Conservation (phyloP, 257 asterid genomes). For the Rehmannia glutinosa region DNA sequence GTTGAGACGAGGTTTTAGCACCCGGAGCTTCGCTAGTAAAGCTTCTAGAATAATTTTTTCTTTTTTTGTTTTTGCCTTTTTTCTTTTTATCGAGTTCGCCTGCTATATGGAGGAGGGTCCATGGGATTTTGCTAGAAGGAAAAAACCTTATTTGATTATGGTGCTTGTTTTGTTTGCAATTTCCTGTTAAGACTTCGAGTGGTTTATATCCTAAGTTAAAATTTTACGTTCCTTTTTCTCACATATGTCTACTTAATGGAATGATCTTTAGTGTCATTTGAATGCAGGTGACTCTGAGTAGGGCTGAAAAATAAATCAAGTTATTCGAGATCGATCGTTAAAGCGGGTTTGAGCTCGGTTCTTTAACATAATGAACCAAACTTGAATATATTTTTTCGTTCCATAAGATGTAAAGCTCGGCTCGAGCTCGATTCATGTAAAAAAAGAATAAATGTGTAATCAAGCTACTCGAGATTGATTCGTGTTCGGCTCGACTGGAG, state of each 20-base stretch:
- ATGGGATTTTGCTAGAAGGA: constrained; percentile 4
- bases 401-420: too few relatives aligned
- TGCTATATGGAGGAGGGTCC: not conserved
- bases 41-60: not conserved
- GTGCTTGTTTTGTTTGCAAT: constrained; percentile 8
- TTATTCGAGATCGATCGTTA: too few relatives aligned
- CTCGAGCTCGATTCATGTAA: too few relatives aligned
- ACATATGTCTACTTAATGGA: not conserved
- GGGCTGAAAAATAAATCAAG: too few relatives aligned
- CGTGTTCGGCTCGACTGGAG: too few relatives aligned
- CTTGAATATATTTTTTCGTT: too few relatives aligned
- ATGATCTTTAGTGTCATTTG: constrained; percentile 5
- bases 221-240: not conserved
- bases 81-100: not conserved
- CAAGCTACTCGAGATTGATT: too few relatives aligned
- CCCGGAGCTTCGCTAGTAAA: constrained; percentile 14
- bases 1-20: not conserved
- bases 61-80: not conserved
- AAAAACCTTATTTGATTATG: not conserved
- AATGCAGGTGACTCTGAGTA: not conserved
- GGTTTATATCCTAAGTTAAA: not conserved
- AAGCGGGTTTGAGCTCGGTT: too few relatives aligned
- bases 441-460: too few relatives aligned
- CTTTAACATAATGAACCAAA: too few relatives aligned
- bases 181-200: not conserved